Evolutionary conservation across 345 rosid species (phyloP).

Genomic region (Excoecaria agallocha): DNA sequence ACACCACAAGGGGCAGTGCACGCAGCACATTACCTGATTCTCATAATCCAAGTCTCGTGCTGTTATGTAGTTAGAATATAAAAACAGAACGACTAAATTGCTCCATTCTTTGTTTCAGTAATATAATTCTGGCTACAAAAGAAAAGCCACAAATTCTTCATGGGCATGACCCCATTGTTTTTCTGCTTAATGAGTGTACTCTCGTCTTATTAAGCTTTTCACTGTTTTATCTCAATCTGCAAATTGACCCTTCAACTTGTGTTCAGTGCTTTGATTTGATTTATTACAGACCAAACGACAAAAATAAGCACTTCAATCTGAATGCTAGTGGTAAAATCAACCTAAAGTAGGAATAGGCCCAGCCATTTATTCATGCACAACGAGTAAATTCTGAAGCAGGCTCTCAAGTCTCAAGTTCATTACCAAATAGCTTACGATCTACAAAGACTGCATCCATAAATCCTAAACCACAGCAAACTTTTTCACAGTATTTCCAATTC

Average conservation of each 20-base stretch:
- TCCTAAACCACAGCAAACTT: neutral
- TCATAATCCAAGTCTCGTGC: too few species aligned
- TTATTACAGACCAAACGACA: neutral
- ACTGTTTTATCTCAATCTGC: too few species aligned
- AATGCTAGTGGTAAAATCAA: too few species aligned
- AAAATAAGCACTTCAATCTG: neutral
- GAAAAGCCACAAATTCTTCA: neutral
- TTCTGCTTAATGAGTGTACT: neutral
- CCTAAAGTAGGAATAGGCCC: too few species aligned
- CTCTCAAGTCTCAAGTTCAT: neutral
- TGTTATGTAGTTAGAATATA: neutral
- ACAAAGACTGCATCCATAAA: neutral
- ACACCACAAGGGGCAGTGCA: constrained; percentile 28
- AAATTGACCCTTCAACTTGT: neutral
- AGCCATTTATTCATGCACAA: too few species aligned
- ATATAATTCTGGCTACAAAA: neutral
- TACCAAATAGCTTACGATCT: neutral
- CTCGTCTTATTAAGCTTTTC: too few species aligned
- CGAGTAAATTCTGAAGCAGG: too few species aligned
- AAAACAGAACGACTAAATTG: neutral
- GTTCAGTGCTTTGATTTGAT: neutral
- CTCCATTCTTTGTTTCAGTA: neutral
- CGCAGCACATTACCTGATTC: neutral
- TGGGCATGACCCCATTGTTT: too few species aligned
- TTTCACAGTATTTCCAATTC: neutral